Percentiles rank a stretch among this genome's conserved stretches.
These are phyloP conservation scores for Oenanthe sinensis DNA, from an alignment of 129 eudicot species.

Conservation along the genomic window DNA sequence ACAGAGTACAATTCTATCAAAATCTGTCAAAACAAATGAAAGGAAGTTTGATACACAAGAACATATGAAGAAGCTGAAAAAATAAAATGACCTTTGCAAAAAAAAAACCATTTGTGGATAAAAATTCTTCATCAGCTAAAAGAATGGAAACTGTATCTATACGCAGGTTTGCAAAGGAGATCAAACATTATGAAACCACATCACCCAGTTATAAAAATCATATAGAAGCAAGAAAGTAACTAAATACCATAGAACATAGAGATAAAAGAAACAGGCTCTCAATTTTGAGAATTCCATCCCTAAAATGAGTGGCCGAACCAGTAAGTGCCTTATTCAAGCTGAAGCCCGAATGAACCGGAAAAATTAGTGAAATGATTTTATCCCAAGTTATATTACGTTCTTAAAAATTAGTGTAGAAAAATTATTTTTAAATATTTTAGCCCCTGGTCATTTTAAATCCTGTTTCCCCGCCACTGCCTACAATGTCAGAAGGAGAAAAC, in stretches of 20 bases:
- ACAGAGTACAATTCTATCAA: conserved; percentile 9
- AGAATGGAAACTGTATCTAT: background rate
- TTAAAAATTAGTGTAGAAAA: no score
- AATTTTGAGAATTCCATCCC: background rate
- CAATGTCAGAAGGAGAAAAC: no score
- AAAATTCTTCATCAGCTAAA: background rate
- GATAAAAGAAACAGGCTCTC: background rate
- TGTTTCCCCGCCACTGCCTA: no score
- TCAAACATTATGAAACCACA: background rate
- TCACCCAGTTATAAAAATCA: background rate
- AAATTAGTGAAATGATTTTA: no score
- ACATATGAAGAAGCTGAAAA: background rate
- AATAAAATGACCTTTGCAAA: background rate
- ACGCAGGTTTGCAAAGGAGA: background rate
- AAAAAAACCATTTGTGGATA: background rate
- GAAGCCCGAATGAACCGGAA: no score
- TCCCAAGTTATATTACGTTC: no score
- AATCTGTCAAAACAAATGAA: background rate
- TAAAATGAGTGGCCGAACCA: background rate
- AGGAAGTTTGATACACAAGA: background rate
- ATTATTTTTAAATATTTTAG: no score
- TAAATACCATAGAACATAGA: background rate
- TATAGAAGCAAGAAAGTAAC: background rate
- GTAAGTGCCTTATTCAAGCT: no score
- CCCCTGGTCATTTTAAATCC: no score